Percentiles rank a stretch among this genome's conserved stretches.
Conservation (phyloP, 129 eudicot species). For the Escallonia rubra region DNA sequence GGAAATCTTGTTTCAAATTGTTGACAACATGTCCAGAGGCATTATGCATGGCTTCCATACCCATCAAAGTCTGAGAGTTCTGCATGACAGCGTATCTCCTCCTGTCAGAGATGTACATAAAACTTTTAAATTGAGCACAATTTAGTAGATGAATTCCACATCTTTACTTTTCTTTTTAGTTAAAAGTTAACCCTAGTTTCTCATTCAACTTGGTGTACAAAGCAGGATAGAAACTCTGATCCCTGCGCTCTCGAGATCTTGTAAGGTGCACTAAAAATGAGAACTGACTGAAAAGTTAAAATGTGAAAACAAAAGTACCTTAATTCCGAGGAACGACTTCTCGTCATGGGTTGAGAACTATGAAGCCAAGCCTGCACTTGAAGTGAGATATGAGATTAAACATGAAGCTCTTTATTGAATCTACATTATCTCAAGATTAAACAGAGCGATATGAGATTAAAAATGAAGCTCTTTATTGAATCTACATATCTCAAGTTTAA, state of each 20-base stretch:
- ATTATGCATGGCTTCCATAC: conserved; percentile 57
- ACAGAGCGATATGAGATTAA: no score
- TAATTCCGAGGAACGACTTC: conserved; percentile 89
- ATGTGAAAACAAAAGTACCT: conserved; percentile 34
- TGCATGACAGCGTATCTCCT: conserved; percentile 80
- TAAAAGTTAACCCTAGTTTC: no score
- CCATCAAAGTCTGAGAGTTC: conserved; percentile 59
- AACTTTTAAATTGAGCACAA: no score
- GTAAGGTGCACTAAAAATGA: no score
- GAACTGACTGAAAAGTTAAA: not conserved
- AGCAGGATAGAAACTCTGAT: no score
- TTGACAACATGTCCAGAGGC: conserved; percentile 38
- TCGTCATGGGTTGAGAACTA: conserved; percentile 92
- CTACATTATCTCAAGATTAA: no score
- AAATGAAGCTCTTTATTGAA: no score
- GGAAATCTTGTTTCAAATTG: conserved; percentile 40
- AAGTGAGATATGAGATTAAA: conserved; percentile 10
- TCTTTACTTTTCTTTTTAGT: no score
- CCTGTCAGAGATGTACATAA: conserved; percentile 26
- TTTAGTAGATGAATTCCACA: no score
- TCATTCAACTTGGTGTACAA: no score
- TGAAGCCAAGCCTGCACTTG: conserved; percentile 80
- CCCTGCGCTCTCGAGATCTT: no score
- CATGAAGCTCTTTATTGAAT: not conserved
- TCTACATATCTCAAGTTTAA: not conserved